phyloP scores from a whole-genome alignment of 345 rosid genomes.

The Dimocarpus longan region DNA sequence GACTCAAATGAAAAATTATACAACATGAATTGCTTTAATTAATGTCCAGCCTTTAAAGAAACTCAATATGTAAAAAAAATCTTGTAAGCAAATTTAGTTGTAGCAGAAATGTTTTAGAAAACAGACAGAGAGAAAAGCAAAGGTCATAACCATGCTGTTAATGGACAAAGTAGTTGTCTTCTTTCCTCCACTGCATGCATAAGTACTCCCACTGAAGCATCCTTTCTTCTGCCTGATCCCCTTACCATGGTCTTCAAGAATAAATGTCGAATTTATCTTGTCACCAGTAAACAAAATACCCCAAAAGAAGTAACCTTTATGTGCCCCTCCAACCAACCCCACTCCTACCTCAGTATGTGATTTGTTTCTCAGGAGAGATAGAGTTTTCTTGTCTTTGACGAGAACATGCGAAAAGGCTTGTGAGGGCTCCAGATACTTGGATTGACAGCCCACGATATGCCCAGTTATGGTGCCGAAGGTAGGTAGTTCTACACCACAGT shows the following conservation, averaged over 20 bases:
- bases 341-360: slow-evolving; percentile 72
- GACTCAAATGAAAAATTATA: background rate
- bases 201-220: slow-evolving; percentile 75
- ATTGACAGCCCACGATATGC: slow-evolving; percentile 71
- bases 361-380: slow-evolving; percentile 61
- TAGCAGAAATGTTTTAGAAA: slow-evolving; percentile 19
- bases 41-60: background rate
- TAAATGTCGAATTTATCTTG: slow-evolving; percentile 59
- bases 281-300: slow-evolving; percentile 67
- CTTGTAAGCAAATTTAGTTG: slow-evolving; percentile 5
- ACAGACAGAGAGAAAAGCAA: slow-evolving; percentile 23
- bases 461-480: slow-evolving; percentile 74
- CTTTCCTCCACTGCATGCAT: slow-evolving; percentile 60
- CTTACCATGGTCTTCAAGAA: slow-evolving; percentile 72
- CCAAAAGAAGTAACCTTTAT: slow-evolving; percentile 73
- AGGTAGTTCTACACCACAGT: slow-evolving; percentile 83
- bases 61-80: slow-evolving; percentile 8
- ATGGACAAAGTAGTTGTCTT: slow-evolving; percentile 25
- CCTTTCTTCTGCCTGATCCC: slow-evolving; percentile 84
- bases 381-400: slow-evolving; percentile 47
- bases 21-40: background rate
- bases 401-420: slow-evolving; percentile 64
- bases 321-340: slow-evolving; percentile 59
- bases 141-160: slow-evolving; percentile 17
- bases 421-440: slow-evolving; percentile 58